Base-by-base conservation (phyloP, 2,329 filamentous ascomycete genomes). In the Alternaria dauci region DNA sequence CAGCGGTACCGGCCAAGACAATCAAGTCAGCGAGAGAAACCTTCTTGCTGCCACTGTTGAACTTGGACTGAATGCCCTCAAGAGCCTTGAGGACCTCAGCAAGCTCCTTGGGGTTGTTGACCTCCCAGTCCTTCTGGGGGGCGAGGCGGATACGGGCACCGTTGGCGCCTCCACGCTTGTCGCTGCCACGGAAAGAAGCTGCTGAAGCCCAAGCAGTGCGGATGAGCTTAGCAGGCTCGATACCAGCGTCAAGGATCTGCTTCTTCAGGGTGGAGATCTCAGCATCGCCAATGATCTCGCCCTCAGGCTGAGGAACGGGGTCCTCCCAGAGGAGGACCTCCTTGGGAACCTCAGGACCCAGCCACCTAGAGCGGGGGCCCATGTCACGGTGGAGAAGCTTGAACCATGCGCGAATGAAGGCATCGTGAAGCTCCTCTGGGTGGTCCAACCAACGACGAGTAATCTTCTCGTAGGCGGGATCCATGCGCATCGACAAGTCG, bases 111-210 rank as follows among this genome's bases (percentile, higher is more conserved):
- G 90, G 90, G 82, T 92, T 91, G 86, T 94, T 94, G 75, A 88
- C 85, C 72, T 87, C 80, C 91, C 91, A 94, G 77, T 87, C 82
- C 70, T 87, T 88, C 81, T 91, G 88, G 25, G 91, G 91, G 63
- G 85, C 82, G 11, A 94, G 89, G 34, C 89, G 88, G 71, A 94
- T 91, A 70, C 91, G 91, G 14, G 87, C 91, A 70, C 91, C 91
- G 72, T 94, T 94, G 80, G 91, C 91, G 74, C 91, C 91, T 68
- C 91, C 91, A 67, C 91, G 91, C 87, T 93, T 93, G 83, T 94
- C 91, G 68, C 87, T 86, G 69, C 88, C 86, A 62, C 76, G 76
- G 74, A 76, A 77, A 12, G 74, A 72, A 28, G 76, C 75, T 41
- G 75, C 75, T 1, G 76, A 73, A 20, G 74, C 73, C 76, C 76